phyloP scores from a whole-genome alignment of 2,329 filamentous ascomycete species.

The Peltaster fructicola region DNA sequence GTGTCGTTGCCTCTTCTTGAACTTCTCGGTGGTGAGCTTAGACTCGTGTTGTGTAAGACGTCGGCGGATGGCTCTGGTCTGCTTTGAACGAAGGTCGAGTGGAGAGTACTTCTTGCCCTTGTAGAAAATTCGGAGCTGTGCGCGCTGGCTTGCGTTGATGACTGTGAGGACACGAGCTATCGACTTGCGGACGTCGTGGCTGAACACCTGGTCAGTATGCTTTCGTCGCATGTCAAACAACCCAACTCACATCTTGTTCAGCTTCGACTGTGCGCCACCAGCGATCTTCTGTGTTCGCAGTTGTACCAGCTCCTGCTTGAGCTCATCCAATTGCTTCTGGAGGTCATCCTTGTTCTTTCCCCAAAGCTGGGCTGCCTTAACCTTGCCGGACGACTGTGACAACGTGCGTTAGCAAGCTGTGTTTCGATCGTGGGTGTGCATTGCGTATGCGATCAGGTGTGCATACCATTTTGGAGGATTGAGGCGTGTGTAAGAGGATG shows the following conservation, averaged over 20 bases:
- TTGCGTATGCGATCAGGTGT: constrained; percentile 1
- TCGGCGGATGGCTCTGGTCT: constrained; percentile 95
- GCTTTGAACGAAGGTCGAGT: constrained; percentile 95
- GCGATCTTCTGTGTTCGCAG: constrained; percentile 97
- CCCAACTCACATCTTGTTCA: constrained; percentile 97
- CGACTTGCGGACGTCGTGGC: constrained; percentile 98
- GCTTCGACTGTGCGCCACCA: constrained; percentile 79
- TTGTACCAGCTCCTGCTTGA: constrained; percentile 92
- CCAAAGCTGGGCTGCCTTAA: constrained; percentile 96
- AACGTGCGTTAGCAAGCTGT: constrained; percentile 5
- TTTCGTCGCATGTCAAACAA: constrained; percentile 2
- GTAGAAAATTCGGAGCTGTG: constrained; percentile 97
- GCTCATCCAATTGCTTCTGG: constrained; percentile 81
- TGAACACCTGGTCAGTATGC: constrained; percentile 22
- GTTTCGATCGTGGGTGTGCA: constrained; percentile 1
- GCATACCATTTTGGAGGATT: constrained; percentile 15
- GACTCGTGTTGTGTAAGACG: constrained; percentile 84
- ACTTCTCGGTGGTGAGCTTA: constrained; percentile 71
- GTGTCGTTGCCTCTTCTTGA: constrained; percentile 87
- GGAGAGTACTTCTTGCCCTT: constrained; percentile 99
- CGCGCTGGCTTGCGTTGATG: constrained; percentile 99
- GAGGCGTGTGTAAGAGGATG: too few relatives aligned
- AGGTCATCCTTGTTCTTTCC: constrained; percentile 99
- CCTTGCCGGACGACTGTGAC: constrained; percentile 46
- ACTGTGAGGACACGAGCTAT: constrained; percentile 97